Evolutionary conservation across 345 rosid genomes (phyloP), one percentile per base, ranked within the genome.

Genomic region (Abelmoschus esculentus): DNA sequence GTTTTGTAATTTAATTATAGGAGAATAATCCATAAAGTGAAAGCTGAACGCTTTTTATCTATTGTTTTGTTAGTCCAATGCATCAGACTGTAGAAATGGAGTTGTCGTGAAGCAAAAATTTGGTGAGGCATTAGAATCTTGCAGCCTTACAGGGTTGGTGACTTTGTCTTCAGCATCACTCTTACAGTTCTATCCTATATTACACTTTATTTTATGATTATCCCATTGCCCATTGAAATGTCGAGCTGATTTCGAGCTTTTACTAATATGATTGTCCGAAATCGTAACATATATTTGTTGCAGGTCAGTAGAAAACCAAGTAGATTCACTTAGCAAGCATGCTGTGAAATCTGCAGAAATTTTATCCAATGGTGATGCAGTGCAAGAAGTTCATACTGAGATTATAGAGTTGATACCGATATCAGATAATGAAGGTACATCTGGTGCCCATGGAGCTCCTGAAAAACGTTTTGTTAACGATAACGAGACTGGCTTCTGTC

Each of bases 81-180:
- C 98, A 78, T 95, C 98, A 55, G 98, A 91, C 59, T 87, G 86
- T 83, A 86, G 97, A 74, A 89, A 79, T 77, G 96, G 99, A 78
- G 74, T 87, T 62, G 59, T 79, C 67, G 80, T 95, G 78, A 95
- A 85, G 85, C 92, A 88, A 75, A 89, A 82, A 78, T 85, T 86
- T 81, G 99, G 96, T 63, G 93, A 87, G 83, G 96, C 89, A 32
- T 82, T 90, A 72, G 82, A 83, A 67, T 95, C 97, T 1, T 87
- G 81, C 71, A 82, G 83, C 81, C 72, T 87, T 73, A 66, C 83
- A 66, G 78, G 98, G 99, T 95, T 80, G 67, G 83, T 78, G 44
- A 59, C 12, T 22, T 22, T 77, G 62, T 75, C 36, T 75, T 46
- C 46, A 10, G 36, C 49, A 61, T 62, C 26, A 53, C 31, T 69